Conservation (phyloP, 345 rosid species). For the Bretschneidera sinensis region DNA sequence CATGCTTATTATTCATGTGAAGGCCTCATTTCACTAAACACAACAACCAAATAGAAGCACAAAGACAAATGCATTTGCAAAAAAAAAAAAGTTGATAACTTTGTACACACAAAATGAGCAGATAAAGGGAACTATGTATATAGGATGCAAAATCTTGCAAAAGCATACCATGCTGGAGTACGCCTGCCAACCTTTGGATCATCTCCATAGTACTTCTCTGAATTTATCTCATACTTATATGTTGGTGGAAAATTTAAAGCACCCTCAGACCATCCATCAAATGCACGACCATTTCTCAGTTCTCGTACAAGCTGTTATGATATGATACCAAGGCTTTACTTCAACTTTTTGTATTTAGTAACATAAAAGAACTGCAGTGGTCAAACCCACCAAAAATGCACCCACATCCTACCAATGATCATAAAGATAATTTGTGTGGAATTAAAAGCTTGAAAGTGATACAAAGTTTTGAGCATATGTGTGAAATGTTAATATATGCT, state of each 20-base stretch:
- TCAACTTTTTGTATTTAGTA: neutral
- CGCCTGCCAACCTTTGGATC: conserved; percentile 77
- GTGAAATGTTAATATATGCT: too few species aligned
- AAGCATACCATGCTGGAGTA: conserved; percentile 69
- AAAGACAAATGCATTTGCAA: too few species aligned
- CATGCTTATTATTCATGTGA: neutral
- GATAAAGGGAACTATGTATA: neutral
- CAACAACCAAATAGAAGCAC: too few species aligned
- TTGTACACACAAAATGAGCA: neutral
- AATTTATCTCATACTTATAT: conserved; percentile 74
- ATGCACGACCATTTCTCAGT: conserved; percentile 58
- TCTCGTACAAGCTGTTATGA: conserved; percentile 60
- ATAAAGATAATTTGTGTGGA: neutral
- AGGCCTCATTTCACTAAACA: neutral
- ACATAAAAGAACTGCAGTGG: neutral
- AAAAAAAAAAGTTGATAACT: neutral
- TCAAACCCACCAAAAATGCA: neutral
- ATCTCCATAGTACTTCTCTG: conserved; percentile 69
- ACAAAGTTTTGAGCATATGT: neutral
- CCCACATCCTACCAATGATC: neutral
- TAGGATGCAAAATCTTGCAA: neutral
- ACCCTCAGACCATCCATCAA: conserved; percentile 95
- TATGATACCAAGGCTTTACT: neutral
- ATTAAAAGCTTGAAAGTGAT: neutral
- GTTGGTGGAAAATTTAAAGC: conserved; percentile 72